These are phyloP conservation scores for Pythium dissimile DNA, from an alignment of 352 stramenopile genomes.

Conservation along the genomic window DNA sequence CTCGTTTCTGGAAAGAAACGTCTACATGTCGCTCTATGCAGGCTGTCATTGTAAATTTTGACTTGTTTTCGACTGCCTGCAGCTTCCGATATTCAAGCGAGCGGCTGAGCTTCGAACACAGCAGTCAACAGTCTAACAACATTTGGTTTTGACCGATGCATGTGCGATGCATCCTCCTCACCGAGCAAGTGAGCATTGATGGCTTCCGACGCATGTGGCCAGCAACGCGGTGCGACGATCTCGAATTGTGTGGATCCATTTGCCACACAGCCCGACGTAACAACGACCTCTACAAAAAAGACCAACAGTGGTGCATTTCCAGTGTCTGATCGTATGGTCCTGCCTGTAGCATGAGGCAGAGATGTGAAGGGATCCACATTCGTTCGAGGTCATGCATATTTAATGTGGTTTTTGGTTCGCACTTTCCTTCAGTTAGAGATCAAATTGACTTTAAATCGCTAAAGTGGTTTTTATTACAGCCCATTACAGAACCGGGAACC, in stretches of 20 bases:
- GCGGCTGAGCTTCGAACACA: too few relatives aligned
- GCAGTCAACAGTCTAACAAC: too few relatives aligned
- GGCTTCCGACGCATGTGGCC: background rate
- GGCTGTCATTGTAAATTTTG: too few relatives aligned
- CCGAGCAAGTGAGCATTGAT: background rate
- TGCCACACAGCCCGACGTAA: background rate
- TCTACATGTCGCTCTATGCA: too few relatives aligned
- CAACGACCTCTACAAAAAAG: background rate
- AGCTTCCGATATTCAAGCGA: too few relatives aligned
- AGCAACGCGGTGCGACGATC: background rate
- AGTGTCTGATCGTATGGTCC: background rate
- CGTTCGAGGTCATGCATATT: background rate
- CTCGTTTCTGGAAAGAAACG: too few relatives aligned
- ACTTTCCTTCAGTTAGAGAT: too few relatives aligned
- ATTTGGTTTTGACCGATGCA: too few relatives aligned
- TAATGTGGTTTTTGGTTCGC: conserved; percentile 25
- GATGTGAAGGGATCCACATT: conserved; percentile 3
- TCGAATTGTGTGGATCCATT: background rate
- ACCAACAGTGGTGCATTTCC: background rate
- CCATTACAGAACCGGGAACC: conserved; percentile 16
- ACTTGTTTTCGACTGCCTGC: too few relatives aligned
- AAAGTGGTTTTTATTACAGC: conserved; percentile 14
- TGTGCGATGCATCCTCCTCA: background rate
- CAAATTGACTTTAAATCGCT: too few relatives aligned
- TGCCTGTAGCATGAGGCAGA: background rate